phyloP scores from a whole-genome alignment of 495 filamentous ascomycete species.

The Neurospora hispaniola region DNA sequence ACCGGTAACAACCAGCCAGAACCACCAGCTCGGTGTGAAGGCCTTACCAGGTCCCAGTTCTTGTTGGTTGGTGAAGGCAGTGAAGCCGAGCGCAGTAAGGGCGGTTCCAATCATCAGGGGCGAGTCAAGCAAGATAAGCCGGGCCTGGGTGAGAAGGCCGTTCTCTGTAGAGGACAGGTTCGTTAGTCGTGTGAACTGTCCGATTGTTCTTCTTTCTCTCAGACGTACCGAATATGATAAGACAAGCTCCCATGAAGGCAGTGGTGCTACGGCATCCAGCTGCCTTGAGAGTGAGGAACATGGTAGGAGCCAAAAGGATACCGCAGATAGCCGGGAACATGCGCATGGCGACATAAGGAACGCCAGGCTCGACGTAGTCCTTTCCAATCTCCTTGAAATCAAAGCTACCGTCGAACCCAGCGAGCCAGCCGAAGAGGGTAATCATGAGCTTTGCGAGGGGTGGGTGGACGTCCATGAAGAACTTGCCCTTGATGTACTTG shows the following conservation, averaged over 20 bases:
- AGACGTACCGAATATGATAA: conserved; percentile 77
- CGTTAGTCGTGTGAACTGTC: not conserved
- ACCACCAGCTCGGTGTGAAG: conserved; percentile 89
- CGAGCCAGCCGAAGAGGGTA: conserved; percentile 88
- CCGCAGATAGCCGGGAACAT: conserved; percentile 83
- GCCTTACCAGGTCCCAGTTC: conserved; percentile 82
- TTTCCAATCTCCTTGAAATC: conserved; percentile 99
- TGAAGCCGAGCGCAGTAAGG: conserved; percentile 82
- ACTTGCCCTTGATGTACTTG: conserved; percentile 96
- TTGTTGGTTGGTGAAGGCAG: conserved; percentile 91
- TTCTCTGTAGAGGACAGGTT: conserved; percentile 53
- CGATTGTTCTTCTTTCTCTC: conserved; percentile 9
- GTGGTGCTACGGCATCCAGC: conserved; percentile 79
- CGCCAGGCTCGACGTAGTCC: conserved; percentile 88
- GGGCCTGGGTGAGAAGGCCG: conserved; percentile 85
- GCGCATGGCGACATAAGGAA: conserved; percentile 97
- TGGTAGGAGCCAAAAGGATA: conserved; percentile 74
- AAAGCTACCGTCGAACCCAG: conserved; percentile 89
- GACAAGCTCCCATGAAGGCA: conserved; percentile 66
- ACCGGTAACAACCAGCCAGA: conserved; percentile 86
- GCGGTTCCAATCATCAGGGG: conserved; percentile 90
- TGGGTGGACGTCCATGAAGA: conserved; percentile 99
- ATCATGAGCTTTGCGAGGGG: conserved; percentile 95
- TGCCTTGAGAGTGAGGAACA: conserved; percentile 91
- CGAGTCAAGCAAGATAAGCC: conserved; percentile 90